Conservation (phyloP, 2,329 filamentous ascomycete genomes). For the Neospermospora avenae region DNA sequence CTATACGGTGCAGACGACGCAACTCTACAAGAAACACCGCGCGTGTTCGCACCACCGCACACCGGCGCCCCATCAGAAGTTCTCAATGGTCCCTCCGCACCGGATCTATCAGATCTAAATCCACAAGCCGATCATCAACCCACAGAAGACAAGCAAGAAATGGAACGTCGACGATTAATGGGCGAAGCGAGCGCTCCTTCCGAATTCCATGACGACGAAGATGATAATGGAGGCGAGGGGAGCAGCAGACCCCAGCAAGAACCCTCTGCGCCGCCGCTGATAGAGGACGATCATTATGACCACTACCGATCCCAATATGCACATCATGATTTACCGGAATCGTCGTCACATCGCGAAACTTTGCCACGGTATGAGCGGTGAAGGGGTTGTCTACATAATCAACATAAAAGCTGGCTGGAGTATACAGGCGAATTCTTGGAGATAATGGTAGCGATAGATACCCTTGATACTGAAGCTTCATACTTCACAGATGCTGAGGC, state of each 20-base stretch:
- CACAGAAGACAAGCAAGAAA: slow-evolving; percentile 68
- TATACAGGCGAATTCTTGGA: background rate
- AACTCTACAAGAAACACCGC: slow-evolving; percentile 26
- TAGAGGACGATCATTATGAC: slow-evolving; percentile 53
- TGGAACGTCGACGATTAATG: slow-evolving; percentile 55
- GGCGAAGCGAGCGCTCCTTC: slow-evolving; percentile 51
- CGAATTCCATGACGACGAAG: slow-evolving; percentile 48
- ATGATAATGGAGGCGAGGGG: slow-evolving; percentile 34
- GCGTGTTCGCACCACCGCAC: slow-evolving; percentile 11
- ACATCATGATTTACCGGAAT: slow-evolving; percentile 13
- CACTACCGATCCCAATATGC: slow-evolving; percentile 39
- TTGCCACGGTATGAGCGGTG: slow-evolving; percentile 35
- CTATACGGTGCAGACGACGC: slow-evolving; percentile 48
- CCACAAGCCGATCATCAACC: slow-evolving; percentile 23
- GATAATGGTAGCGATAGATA: background rate
- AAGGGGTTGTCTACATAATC: slow-evolving; percentile 6
- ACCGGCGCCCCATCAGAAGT: background rate
- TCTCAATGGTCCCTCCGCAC: slow-evolving; percentile 20
- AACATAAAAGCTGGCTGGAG: background rate
- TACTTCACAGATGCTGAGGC: background rate
- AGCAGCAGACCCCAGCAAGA: slow-evolving; percentile 31
- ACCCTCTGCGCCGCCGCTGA: slow-evolving; percentile 57
- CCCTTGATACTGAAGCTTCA: background rate
- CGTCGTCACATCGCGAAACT: slow-evolving; percentile 21
- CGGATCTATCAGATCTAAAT: slow-evolving; percentile 25